A percentile compares a stretch with the other conserved stretches of the same genome.
Conservation (phyloP, 805 yeast species). For the Pichia kluyveri region DNA sequence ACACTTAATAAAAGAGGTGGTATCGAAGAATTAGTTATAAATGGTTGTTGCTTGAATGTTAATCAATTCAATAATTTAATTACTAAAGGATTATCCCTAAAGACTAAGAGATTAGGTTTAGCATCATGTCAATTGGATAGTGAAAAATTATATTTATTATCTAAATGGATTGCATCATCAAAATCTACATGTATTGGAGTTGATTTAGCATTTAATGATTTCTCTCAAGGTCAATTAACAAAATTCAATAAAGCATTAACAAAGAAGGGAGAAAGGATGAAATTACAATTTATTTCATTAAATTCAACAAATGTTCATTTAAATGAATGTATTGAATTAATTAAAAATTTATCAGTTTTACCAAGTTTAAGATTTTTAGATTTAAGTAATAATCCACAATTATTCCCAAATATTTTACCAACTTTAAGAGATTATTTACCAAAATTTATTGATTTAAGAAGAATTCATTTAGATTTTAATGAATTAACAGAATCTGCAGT, state of each 20-base stretch:
- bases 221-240: conserved; percentile 36
- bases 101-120: conserved; percentile 43
- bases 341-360: conserved; percentile 30
- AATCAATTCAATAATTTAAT: conserved; percentile 33
- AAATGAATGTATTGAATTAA: conserved; percentile 30
- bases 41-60: conserved; percentile 43
- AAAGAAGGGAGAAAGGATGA: conserved; percentile 16
- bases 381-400: conserved; percentile 41
- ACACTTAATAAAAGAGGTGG: conserved; percentile 39
- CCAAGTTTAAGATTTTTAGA: conserved; percentile 40
- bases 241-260: conserved; percentile 37
- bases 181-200: conserved; percentile 42
- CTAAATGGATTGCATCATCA: conserved; percentile 39
- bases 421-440: conserved; percentile 37
- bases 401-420: conserved; percentile 44
- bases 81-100: conserved; percentile 30
- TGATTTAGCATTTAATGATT: conserved; percentile 47
- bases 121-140: conserved; percentile 42
- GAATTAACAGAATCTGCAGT: conserved; percentile 38
- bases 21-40: conserved; percentile 47
- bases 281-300: conserved; percentile 42
- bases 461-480: conserved; percentile 48
- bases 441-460: conserved; percentile 32
- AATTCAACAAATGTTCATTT: conserved; percentile 39
- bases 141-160: conserved; percentile 32